Evolutionary conservation across 2,329 filamentous ascomycete genomes (phyloP).

Genomic region (Colletotrichum magnum): DNA sequence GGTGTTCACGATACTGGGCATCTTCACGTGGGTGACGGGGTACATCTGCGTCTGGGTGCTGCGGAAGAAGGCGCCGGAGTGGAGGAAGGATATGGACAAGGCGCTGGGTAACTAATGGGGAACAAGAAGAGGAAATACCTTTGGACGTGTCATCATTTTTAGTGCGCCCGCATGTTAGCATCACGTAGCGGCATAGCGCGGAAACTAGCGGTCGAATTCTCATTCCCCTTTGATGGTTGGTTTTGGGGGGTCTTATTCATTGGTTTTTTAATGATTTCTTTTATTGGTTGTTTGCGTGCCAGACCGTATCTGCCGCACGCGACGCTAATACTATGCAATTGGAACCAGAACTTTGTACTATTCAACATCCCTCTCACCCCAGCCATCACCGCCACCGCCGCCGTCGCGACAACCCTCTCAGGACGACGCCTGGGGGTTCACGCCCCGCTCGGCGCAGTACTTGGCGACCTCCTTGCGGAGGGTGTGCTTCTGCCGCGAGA

Average conservation of each 20-base stretch:
- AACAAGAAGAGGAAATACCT: background rate
- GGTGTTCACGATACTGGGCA: slow-evolving; percentile 74
- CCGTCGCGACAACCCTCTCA: background rate
- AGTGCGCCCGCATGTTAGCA: slow-evolving; percentile 2
- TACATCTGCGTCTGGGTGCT: slow-evolving; percentile 73
- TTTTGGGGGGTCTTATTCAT: background rate
- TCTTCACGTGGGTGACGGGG: slow-evolving; percentile 70
- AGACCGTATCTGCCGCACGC: slow-evolving; percentile 1
- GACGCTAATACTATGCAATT: background rate
- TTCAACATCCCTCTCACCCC: background rate
- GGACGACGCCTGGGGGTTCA: slow-evolving; percentile 41
- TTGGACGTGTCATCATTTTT: slow-evolving; percentile 3
- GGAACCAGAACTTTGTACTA: background rate
- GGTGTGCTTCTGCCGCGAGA: slow-evolving; percentile 73
- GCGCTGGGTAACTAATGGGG: slow-evolving; percentile 47
- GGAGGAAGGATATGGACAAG: slow-evolving; percentile 75
- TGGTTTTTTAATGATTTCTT: background rate
- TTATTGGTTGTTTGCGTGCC: slow-evolving; percentile 9
- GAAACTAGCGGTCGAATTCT: background rate
- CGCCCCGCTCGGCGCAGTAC: slow-evolving; percentile 77
- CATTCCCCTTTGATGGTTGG: slow-evolving; percentile 1
- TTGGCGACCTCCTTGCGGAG: slow-evolving; percentile 81
- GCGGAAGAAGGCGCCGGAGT: slow-evolving; percentile 71
- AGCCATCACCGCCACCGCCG: background rate
- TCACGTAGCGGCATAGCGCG: slow-evolving; percentile 6